Percentiles rank a stretch among this genome's conserved stretches.
These are phyloP conservation scores for Chlorella sp. DNA, from an alignment of 139 green algal species.

Conservation along the genomic window DNA sequence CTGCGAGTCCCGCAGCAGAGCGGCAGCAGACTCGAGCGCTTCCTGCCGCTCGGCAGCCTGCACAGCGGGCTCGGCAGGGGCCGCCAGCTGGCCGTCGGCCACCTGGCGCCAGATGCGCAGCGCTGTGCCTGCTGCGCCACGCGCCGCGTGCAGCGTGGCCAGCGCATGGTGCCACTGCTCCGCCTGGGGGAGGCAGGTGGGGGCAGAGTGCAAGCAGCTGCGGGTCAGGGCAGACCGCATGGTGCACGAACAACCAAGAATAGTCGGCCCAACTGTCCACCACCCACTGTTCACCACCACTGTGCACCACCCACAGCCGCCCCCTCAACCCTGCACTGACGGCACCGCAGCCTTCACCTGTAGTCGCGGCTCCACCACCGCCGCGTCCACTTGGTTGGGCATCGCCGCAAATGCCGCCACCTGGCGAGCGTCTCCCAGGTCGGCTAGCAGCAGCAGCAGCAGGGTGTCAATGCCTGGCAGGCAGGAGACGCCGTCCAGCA, in stretches of 20 bases:
- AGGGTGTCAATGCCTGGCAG: constrained; percentile 71
- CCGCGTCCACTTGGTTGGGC: constrained; percentile 30
- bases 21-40: constrained; percentile 23
- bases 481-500: constrained; percentile 32
- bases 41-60: constrained; percentile 28
- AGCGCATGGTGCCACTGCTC: constrained; percentile 43
- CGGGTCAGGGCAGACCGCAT: not conserved
- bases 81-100: constrained; percentile 31
- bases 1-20: constrained; percentile 8
- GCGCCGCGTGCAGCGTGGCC: constrained; percentile 38
- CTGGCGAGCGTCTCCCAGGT: constrained; percentile 33
- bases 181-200: not conserved
- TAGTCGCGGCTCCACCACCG: constrained; percentile 25
- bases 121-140: constrained; percentile 33
- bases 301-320: not conserved
- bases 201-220: not conserved
- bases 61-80: not conserved
- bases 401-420: constrained; percentile 46
- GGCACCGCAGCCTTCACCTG: constrained; percentile 16
- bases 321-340: not conserved
- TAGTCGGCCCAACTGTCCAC: no score
- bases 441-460: constrained; percentile 65
- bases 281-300: no score
- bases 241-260: no score
- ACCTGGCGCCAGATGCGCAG: constrained; percentile 53